A percentile compares a stretch with the other conserved stretches of the same genome.
These are phyloP conservation scores for Arabidopsis hybrid DNA, from an alignment of 441 rosid genomes.

Conservation along the genomic window DNA sequence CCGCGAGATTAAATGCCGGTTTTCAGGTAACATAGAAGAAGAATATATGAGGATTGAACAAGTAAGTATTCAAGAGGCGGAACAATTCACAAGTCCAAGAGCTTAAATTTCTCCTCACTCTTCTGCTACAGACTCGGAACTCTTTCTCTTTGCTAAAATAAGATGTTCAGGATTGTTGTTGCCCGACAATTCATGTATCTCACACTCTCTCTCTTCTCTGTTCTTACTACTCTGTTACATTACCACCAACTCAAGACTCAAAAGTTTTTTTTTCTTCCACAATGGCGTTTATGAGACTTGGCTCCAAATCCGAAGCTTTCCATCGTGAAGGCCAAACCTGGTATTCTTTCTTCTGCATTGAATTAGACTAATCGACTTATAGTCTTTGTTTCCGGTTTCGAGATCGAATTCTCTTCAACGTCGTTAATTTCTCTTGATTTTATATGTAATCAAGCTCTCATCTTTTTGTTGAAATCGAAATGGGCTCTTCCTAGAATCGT, in stretches of 20 bases:
- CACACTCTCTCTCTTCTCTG: constrained; percentile 18
- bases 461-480: background rate
- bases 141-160: constrained; percentile 38
- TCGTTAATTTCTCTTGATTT: background rate
- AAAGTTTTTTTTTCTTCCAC: constrained; percentile 17
- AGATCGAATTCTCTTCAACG: background rate
- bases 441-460: background rate
- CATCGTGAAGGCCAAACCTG: constrained; percentile 60
- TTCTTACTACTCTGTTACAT: constrained; percentile 14
- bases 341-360: constrained; percentile 35
- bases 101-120: constrained; percentile 45
- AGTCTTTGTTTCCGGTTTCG: background rate
- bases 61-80: constrained; percentile 39
- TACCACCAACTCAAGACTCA: constrained; percentile 27
- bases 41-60: constrained; percentile 7
- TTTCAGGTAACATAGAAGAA: background rate
- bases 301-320: constrained; percentile 61
- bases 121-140: constrained; percentile 57
- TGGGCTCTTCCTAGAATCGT: background rate
- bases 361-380: background rate
- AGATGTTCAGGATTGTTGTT: constrained; percentile 13
- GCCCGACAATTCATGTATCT: background rate
- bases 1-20: too few relatives aligned
- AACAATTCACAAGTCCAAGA: constrained; percentile 33
- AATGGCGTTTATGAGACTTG: constrained; percentile 63